A percentile compares a stretch with the other conserved stretches of the same genome.
Evolutionary conservation across 768 basidiomycete species (phyloP).

Genomic region (Suillus ampliporus): DNA sequence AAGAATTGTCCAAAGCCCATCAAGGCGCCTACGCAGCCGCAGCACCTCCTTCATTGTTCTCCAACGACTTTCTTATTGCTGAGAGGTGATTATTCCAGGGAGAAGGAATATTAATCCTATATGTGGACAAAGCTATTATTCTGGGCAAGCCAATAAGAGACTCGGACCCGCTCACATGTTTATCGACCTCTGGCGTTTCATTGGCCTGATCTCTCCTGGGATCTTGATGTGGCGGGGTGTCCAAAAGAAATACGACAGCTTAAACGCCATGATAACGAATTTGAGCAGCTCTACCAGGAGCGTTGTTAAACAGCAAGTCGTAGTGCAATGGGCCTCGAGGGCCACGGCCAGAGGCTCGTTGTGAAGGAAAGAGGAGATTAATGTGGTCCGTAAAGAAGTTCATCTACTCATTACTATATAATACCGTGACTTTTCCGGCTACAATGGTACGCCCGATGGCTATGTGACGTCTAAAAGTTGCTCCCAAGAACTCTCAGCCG

Average conservation of each 20-base stretch:
- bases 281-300: neutral
- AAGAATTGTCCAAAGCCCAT: slow-evolving; percentile 20
- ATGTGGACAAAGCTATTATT: neutral
- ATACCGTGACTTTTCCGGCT: neutral
- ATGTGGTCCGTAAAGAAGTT: slow-evolving; percentile 1
- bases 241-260: slow-evolving; percentile 57
- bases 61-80: slow-evolving; percentile 39
- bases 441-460: slow-evolving; percentile 1
- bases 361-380: slow-evolving; percentile 6
- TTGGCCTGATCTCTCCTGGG: slow-evolving; percentile 44
- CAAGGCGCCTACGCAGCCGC: slow-evolving; percentile 4
- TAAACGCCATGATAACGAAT: slow-evolving; percentile 34
- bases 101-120: slow-evolving; percentile 33
- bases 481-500: neutral
- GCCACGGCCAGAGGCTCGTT: neutral
- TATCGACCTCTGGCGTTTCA: slow-evolving; percentile 29
- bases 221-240: slow-evolving; percentile 58
- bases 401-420: slow-evolving; percentile 16
- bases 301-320: slow-evolving; percentile 3
- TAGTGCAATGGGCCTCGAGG: slow-evolving; percentile 1
- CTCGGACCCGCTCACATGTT: slow-evolving; percentile 28
- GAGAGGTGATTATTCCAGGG: slow-evolving; percentile 36
- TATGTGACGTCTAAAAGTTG: neutral
- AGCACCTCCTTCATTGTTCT: slow-evolving; percentile 11
- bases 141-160: neutral